Conservation (phyloP, 805 yeast genomes). For the Cyberlindnera samutprakarnensis region DNA sequence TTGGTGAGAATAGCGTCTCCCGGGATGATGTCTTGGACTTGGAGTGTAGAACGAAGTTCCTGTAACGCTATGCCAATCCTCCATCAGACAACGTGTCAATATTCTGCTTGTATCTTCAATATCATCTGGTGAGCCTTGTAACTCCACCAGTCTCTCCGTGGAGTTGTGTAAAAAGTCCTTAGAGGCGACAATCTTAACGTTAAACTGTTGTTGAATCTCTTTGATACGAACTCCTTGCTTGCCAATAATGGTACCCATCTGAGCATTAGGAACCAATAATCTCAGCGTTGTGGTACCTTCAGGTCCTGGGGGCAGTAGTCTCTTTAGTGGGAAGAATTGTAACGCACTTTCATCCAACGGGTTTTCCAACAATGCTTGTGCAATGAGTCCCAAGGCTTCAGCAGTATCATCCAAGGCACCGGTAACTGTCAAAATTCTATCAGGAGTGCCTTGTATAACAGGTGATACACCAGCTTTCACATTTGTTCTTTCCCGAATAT, state of each 20-base stretch:
- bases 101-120: conserved; percentile 50
- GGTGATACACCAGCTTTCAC: conserved; percentile 86
- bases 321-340: conserved; percentile 52
- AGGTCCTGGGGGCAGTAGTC: conserved; percentile 44
- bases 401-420: conserved; percentile 68
- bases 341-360: conserved; percentile 28
- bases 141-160: conserved; percentile 79
- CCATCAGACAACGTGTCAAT: conserved; percentile 64
- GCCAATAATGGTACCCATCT: conserved; percentile 86
- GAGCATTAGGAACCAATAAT: conserved; percentile 72
- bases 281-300: conserved; percentile 53
- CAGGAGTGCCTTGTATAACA: conserved; percentile 72
- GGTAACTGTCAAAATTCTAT: conserved; percentile 71
- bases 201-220: conserved; percentile 58
- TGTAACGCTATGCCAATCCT: conserved; percentile 61
- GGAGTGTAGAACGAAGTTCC: conserved; percentile 63
- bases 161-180: conserved; percentile 76
- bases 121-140: conserved; percentile 69
- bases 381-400: conserved; percentile 60
- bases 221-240: conserved; percentile 76
- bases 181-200: conserved; percentile 80
- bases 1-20: conserved; percentile 2
- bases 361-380: conserved; percentile 52
- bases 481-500: conserved; percentile 63
- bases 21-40: conserved; percentile 13